A percentile compares a stretch with the other conserved stretches of the same genome.
Conservation (phyloP, 2,329 filamentous ascomycete species). For the Paecilomyces formosus region DNA sequence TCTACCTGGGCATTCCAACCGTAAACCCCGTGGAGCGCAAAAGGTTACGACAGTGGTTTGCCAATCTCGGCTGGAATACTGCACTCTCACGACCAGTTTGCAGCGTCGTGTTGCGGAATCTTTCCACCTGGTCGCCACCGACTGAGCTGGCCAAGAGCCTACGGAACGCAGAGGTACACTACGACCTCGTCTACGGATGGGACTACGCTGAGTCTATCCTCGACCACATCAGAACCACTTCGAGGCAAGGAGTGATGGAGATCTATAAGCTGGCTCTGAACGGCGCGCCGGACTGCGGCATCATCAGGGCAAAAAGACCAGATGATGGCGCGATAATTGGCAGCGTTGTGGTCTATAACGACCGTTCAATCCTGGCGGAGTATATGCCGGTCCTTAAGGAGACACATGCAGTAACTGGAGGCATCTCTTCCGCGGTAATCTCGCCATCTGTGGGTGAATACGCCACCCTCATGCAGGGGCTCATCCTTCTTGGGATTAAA, state of each 20-base stretch:
- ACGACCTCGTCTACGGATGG: slow-evolving; percentile 74
- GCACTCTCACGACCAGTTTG: slow-evolving; percentile 55
- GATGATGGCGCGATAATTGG: slow-evolving; percentile 64
- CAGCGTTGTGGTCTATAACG: slow-evolving; percentile 71
- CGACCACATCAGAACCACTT: slow-evolving; percentile 64
- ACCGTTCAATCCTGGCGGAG: slow-evolving; percentile 58
- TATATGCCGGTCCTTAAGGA: slow-evolving; percentile 63
- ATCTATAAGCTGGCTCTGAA: slow-evolving; percentile 70
- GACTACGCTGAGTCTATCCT: slow-evolving; percentile 69
- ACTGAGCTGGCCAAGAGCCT: slow-evolving; percentile 69
- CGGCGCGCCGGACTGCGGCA: slow-evolving; percentile 65
- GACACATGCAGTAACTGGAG: slow-evolving; percentile 53
- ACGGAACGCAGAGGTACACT: slow-evolving; percentile 64
- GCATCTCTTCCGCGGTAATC: slow-evolving; percentile 74
- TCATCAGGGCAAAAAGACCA: slow-evolving; percentile 71
- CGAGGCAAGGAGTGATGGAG: slow-evolving; percentile 69
- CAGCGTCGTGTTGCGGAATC: slow-evolving; percentile 66
- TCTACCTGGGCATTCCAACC: slow-evolving; percentile 79
- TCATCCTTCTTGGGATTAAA: slow-evolving; percentile 71
- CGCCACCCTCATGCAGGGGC: slow-evolving; percentile 65
- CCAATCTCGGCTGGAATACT: slow-evolving; percentile 81
- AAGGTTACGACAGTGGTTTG: slow-evolving; percentile 69
- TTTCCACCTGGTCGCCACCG: slow-evolving; percentile 67
- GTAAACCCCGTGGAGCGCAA: slow-evolving; percentile 54
- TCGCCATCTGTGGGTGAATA: slow-evolving; percentile 61